phyloP scores from a whole-genome alignment of 345 rosid species.

The Camelina laxa region DNA sequence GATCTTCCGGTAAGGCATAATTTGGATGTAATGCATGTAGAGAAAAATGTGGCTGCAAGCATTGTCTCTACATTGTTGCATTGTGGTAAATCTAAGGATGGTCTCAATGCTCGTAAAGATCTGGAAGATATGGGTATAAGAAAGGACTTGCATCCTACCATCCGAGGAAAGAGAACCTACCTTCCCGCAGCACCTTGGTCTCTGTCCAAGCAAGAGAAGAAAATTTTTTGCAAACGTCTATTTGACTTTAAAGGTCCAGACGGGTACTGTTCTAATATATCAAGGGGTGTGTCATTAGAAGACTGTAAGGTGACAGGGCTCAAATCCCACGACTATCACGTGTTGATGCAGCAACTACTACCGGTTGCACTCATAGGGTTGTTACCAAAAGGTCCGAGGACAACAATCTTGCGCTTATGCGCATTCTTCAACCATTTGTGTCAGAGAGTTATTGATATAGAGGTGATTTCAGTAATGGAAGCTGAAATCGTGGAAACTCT shows the following conservation, averaged over 20 bases:
- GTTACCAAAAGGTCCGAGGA: neutral
- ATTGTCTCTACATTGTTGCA: no score
- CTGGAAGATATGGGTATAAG: no score
- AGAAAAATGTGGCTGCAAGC: no score
- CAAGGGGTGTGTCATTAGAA: neutral
- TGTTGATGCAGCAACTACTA: neutral
- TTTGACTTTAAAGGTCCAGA: neutral
- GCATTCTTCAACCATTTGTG: neutral
- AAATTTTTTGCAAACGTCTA: neutral
- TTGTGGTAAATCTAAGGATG: no score
- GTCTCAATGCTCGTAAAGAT: no score
- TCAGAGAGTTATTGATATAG: neutral
- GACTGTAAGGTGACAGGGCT: neutral
- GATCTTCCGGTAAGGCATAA: no score
- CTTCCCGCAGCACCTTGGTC: neutral
- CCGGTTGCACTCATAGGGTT: neutral
- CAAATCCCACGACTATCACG: neutral
- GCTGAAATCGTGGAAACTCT: neutral
- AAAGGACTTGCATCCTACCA: neutral
- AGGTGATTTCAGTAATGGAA: neutral
- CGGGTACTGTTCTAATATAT: neutral
- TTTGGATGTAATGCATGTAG: no score
- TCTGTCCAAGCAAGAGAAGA: slow-evolving; percentile 3
- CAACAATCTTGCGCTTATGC: neutral
- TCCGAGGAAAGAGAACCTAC: neutral